Evolutionary conservation across 352 stramenopile species (phyloP).

Genomic region (Aphanomyces cochlioides): DNA sequence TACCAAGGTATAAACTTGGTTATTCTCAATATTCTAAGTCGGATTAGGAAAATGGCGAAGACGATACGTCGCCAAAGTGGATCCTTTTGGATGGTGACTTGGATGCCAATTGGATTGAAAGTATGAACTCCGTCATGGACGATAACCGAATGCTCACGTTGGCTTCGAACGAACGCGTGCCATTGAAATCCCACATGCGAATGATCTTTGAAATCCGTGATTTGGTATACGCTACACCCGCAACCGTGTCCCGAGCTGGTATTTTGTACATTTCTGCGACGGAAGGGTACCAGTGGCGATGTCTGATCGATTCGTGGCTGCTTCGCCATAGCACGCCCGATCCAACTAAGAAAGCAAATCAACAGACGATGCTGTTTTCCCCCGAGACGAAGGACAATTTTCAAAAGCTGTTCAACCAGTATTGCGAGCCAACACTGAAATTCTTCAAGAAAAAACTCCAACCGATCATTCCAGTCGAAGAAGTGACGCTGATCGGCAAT

Average conservation of each 20-base stretch:
- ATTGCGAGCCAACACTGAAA: conserved; percentile 88
- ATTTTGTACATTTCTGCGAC: conserved; percentile 96
- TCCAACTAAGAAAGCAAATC: conserved; percentile 55
- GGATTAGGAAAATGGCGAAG: conserved; percentile 64
- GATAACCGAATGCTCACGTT: conserved; percentile 96
- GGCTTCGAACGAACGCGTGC: conserved; percentile 95
- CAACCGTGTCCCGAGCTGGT: conserved; percentile 92
- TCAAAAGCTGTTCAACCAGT: conserved; percentile 88
- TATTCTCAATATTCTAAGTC: not conserved
- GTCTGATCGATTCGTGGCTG: conserved; percentile 92
- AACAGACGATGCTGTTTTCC: conserved; percentile 71
- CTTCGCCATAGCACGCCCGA: conserved; percentile 63
- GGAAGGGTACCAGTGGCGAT: conserved; percentile 93
- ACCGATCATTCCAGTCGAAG: conserved; percentile 90
- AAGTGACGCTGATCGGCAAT: conserved; percentile 91
- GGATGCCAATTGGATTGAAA: conserved; percentile 98
- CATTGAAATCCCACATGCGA: conserved; percentile 93
- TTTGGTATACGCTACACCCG: conserved; percentile 93
- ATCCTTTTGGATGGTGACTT: conserved; percentile 96
- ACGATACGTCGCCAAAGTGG: conserved; percentile 94
- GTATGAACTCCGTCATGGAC: conserved; percentile 97
- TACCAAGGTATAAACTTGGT: conserved; percentile 43
- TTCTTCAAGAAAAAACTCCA: conserved; percentile 93
- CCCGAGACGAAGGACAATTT: conserved; percentile 74
- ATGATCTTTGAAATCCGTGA: conserved; percentile 98